phyloP scores from a whole-genome alignment of 345 rosid species.

The Salix arbutifolia region DNA sequence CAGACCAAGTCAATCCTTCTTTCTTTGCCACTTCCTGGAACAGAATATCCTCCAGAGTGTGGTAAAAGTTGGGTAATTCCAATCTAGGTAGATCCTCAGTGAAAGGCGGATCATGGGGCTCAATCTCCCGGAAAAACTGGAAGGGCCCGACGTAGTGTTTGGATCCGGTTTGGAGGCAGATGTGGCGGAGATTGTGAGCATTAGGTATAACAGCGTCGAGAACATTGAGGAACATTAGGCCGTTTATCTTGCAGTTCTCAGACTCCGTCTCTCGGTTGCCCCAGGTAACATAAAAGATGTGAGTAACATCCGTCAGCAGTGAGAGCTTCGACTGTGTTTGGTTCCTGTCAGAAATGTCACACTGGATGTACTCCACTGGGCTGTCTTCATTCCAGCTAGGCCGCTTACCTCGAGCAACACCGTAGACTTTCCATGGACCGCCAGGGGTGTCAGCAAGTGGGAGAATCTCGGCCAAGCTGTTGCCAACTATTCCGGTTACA shows the following conservation, averaged over 20 bases:
- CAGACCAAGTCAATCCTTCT: slow-evolving; percentile 62
- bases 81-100: slow-evolving; percentile 70
- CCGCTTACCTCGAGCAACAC: slow-evolving; percentile 68
- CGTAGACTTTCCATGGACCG: slow-evolving; percentile 82
- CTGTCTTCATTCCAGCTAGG: slow-evolving; percentile 63
- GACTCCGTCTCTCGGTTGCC: slow-evolving; percentile 33
- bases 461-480: slow-evolving; percentile 73
- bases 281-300: slow-evolving; percentile 69
- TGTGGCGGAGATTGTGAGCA: slow-evolving; percentile 59
- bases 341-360: slow-evolving; percentile 44
- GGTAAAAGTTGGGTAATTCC: slow-evolving; percentile 48
- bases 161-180: slow-evolving; percentile 67
- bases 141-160: slow-evolving; percentile 61
- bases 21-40: slow-evolving; percentile 48
- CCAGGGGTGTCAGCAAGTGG: slow-evolving; percentile 75
- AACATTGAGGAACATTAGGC: slow-evolving; percentile 60
- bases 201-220: slow-evolving; percentile 50
- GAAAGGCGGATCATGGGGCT: slow-evolving; percentile 52
- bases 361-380: slow-evolving; percentile 67
- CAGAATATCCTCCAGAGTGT: slow-evolving; percentile 58
- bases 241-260: slow-evolving; percentile 53
- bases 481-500: slow-evolving; percentile 76
- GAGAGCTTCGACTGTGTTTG: slow-evolving; percentile 52
- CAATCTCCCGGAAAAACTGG: slow-evolving; percentile 9
- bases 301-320: slow-evolving; percentile 55